Percentiles rank a stretch among this genome's conserved stretches.
Evolutionary conservation across 805 yeast genomes (phyloP).

Genomic region (Ogataea nonfermentans): DNA sequence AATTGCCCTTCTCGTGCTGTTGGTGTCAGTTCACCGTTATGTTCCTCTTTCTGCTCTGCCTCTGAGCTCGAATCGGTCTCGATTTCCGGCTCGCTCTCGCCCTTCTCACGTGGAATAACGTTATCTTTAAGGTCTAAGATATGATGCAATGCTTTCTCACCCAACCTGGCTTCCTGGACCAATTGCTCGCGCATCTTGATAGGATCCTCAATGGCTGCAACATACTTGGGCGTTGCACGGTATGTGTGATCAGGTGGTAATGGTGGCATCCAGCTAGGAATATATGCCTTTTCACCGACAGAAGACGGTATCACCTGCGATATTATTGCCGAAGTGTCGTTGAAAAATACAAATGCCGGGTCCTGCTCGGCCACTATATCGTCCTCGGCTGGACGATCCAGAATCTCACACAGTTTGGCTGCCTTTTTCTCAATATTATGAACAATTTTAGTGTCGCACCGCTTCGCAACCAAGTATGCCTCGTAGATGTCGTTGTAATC

Average conservation of each 20-base stretch:
- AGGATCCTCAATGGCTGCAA: conserved; percentile 64
- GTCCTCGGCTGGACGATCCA: conserved; percentile 21
- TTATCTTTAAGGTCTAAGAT: conserved; percentile 37
- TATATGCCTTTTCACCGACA: conserved; percentile 40
- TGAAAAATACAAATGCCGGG: conserved; percentile 53
- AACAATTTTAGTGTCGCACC: conserved; percentile 3
- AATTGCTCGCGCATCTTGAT: conserved; percentile 65
- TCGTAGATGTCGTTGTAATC: conserved; percentile 38
- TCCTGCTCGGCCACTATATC: conserved; percentile 37
- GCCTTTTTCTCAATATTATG: conserved; percentile 13
- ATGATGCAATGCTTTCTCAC: conserved; percentile 72
- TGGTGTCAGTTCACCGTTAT: conserved; percentile 1
- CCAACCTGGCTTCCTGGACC: conserved; percentile 77
- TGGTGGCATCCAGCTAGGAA: conserved; percentile 79
- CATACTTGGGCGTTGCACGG: conserved; percentile 68
- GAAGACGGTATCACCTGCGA: conserved; percentile 56
- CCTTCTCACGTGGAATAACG: conserved; percentile 10
- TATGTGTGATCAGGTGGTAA: conserved; percentile 95
- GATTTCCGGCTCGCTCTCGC: conserved; percentile 19
- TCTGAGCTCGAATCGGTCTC: conserved; percentile 14
- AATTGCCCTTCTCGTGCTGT: conserved; percentile 33
- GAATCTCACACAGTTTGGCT: conserved; percentile 8
- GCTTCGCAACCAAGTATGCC: conserved; percentile 29
- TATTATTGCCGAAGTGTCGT: conserved; percentile 46
- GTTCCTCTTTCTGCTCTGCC: conserved; percentile 3